Conservation (phyloP, 2,329 filamentous ascomycete species). For the Ceratocystis papillata region DNA sequence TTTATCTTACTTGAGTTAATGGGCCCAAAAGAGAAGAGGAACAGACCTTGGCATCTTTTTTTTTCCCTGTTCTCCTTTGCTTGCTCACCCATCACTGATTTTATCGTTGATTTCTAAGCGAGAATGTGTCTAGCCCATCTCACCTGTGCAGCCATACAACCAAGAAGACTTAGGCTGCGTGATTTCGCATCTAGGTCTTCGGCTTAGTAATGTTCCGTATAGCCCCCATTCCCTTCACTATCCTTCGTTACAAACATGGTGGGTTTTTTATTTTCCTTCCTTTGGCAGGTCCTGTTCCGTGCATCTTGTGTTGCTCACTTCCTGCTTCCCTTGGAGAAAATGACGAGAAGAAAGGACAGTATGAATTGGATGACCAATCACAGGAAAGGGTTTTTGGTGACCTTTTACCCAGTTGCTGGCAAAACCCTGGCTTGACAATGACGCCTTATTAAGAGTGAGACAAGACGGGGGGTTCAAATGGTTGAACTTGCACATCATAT, state of each 20-base stretch:
- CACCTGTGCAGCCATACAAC: neutral
- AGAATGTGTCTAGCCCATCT: neutral
- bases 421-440: constrained; percentile 2
- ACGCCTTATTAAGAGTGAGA: constrained; percentile 2
- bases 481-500: neutral
- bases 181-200: neutral
- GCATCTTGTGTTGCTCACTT: too few relatives aligned
- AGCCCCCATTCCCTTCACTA: neutral
- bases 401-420: constrained; percentile 6
- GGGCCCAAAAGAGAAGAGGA: neutral
- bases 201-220: neutral
- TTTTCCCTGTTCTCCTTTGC: neutral
- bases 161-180: neutral
- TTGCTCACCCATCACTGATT: neutral
- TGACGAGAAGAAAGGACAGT: neutral
- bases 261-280: neutral
- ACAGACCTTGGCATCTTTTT: neutral
- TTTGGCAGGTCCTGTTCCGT: too few relatives aligned
- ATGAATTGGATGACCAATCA: neutral
- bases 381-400: neutral
- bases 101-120: constrained; percentile 2
- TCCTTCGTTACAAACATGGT: neutral
- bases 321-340: neutral
- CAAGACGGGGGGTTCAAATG: too few relatives aligned
- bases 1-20: neutral